Evolutionary conservation across 2,329 filamentous ascomycete genomes (phyloP), one percentile per base, ranked within the genome.

Genomic region (Colletotrichum scovillei): DNA sequence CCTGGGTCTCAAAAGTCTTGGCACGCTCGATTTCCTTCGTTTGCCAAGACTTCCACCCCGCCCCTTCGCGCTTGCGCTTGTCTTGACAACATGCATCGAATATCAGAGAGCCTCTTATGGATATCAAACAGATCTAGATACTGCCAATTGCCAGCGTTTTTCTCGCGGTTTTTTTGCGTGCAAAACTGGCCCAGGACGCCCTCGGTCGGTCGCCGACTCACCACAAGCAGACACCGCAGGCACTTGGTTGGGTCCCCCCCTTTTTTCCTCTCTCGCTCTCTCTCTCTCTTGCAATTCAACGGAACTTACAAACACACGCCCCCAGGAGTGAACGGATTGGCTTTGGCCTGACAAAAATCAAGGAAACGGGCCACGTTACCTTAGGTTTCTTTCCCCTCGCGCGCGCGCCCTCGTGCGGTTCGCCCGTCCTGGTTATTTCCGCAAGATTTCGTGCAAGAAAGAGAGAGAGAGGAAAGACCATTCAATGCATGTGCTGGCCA

Each of bases 21-120:
- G 70, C 70, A 73, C 26, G 30, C 46, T 69, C 66, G 70, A 73
- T 73, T 73, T 63, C 16, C 70, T 62, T 73, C 70, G 32, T 65
- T 70, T 73, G 70, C 70, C 70, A 73, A 73, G 70, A 73, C 70
- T 73, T 73, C 70, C 70, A 73, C 70, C 70, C 70, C 70, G 70
- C 70, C 60, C 70, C 70, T 73, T 65, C 70, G 70, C 70, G 70
- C 70, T 62, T 70, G 70, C 70, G 70, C 70, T 73, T 73, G 70
- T 73, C 70, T 73, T 73, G 70, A 73, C 70, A 73, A 73, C 70
- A 73, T 73, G 53, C 70, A 73, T 73, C 59, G 67, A 73, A 65
- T 62, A 64, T 30, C 57, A 19, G 58, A 70, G 70, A 73, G 70
- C 70, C 70, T 64, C 70, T 65, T 46, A 26, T 46, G 32, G 26